A percentile compares a stretch with the other conserved stretches of the same genome.
phyloP scores from a whole-genome alignment of 75 land plant genomes.

The Chamaecyparis obtusa region DNA sequence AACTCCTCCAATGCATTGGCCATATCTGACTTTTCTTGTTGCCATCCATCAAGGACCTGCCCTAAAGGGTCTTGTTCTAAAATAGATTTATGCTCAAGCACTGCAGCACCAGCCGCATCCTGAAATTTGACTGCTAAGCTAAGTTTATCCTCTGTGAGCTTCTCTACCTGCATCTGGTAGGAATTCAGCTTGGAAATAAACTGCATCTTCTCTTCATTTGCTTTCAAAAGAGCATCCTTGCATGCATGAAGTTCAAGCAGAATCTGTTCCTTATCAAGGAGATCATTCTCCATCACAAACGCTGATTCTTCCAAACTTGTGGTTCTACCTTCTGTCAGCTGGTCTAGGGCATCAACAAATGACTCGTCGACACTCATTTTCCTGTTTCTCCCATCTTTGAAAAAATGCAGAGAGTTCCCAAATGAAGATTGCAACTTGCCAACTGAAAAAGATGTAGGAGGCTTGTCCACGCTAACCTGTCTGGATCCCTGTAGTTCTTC shows the following conservation, averaged over 20 bases:
- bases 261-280: background rate
- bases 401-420: background rate
- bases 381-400: background rate
- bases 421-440: background rate
- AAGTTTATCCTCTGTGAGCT: background rate
- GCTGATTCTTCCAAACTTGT: background rate
- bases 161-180: background rate
- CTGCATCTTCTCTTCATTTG: slow-evolving; percentile 5
- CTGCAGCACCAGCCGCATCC: background rate
- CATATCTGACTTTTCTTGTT: slow-evolving; percentile 8
- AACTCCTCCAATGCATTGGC: background rate
- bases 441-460: background rate
- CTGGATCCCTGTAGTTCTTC: background rate
- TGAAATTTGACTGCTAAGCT: background rate
- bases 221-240: background rate
- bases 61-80: background rate
- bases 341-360: slow-evolving; percentile 4
- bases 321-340: background rate
- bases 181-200: background rate
- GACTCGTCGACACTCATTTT: background rate
- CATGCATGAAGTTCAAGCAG: background rate
- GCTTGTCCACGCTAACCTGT: background rate
- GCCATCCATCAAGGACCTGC: background rate
- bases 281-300: background rate
- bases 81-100: background rate